Evolutionary conservation across 2,329 filamentous ascomycete species (phyloP).

Genomic region (Fusarium anthophilum): DNA sequence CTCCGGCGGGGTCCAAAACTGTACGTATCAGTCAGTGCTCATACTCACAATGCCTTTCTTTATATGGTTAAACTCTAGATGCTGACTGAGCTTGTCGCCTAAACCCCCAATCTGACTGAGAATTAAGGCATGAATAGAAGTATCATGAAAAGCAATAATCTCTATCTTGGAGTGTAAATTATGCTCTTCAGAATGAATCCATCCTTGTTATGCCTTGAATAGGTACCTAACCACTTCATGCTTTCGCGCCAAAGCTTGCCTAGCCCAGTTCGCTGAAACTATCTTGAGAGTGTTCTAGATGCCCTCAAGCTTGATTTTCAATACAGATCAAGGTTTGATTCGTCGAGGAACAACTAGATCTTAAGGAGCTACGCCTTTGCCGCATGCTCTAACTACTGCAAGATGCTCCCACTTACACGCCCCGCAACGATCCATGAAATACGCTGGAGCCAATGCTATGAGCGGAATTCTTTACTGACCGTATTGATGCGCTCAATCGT

Average conservation of each 20-base stretch:
- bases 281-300: not conserved
- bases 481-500: not conserved
- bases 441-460: slow-evolving; percentile 20
- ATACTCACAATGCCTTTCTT: not conserved
- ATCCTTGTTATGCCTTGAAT: not conserved
- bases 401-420: not conserved
- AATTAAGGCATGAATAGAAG: not conserved
- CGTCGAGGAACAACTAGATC: not conserved
- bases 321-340: not conserved
- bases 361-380: not conserved
- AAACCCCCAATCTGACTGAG: not conserved
- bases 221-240: not conserved
- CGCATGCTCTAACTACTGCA: not conserved
- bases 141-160: not conserved
- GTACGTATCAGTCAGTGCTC: slow-evolving; percentile 7
- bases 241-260: not conserved
- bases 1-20: slow-evolving; percentile 24
- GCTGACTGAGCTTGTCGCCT: not conserved
- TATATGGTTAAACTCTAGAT: not conserved
- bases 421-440: not conserved
- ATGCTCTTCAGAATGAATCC: not conserved
- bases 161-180: not conserved
- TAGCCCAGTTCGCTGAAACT: not conserved
- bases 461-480: slow-evolving; percentile 22
- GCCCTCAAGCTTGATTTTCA: not conserved